These are phyloP conservation scores for Neckera pumila DNA, from an alignment of 225 moss, liverwort and hornwort species.

Conservation along the genomic window DNA sequence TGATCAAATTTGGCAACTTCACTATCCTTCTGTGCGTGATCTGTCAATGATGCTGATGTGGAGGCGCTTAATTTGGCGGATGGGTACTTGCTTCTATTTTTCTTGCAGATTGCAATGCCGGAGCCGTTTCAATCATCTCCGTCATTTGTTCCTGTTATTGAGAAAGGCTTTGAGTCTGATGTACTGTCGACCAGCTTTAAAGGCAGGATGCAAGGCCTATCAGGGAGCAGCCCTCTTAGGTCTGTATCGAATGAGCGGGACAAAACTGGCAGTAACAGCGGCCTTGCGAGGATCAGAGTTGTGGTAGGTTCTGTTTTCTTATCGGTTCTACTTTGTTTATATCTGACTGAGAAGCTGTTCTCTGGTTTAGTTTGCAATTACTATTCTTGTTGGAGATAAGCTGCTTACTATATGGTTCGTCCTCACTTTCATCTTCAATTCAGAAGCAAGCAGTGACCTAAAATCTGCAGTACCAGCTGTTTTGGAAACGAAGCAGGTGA, in stretches of 20 bases:
- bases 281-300: conserved; percentile 96
- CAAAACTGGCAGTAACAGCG: conserved; percentile 60
- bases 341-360: neutral
- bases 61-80: neutral
- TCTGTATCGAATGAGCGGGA: conserved; percentile 78
- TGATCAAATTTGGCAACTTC: neutral
- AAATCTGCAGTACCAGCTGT: neutral
- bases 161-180: conserved; percentile 89
- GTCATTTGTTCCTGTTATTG: conserved; percentile 76
- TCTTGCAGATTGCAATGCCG: conserved; percentile 70
- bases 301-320: conserved; percentile 54
- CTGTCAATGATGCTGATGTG: neutral
- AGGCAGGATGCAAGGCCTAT: conserved; percentile 52
- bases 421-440: neutral
- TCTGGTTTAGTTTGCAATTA: neutral
- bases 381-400: neutral
- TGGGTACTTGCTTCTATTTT: neutral
- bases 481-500: neutral
- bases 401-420: neutral
- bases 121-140: conserved; percentile 94
- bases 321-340: neutral
- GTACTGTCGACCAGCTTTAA: conserved; percentile 63
- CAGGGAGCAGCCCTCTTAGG: conserved; percentile 80
- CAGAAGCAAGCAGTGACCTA: neutral
- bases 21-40: neutral